Conservation (phyloP, 805 yeast genomes). For the Saturnispora hagleri region DNA sequence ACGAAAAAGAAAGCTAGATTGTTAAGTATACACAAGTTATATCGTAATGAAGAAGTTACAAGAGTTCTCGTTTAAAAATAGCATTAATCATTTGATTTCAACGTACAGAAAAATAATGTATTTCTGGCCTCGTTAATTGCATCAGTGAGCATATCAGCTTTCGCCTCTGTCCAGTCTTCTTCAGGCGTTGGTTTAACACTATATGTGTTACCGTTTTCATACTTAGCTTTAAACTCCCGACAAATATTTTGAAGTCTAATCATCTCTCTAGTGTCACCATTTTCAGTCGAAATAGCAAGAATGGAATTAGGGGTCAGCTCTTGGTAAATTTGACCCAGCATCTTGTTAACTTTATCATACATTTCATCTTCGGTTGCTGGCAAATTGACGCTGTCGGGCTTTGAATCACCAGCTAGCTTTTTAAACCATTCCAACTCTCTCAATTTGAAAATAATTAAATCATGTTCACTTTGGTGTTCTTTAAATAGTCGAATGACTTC, state of each 20-base stretch:
- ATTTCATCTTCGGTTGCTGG: conserved; percentile 12
- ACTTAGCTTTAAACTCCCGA: conserved; percentile 32
- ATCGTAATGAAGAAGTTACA: background rate
- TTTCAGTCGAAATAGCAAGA: conserved; percentile 52
- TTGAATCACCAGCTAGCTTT: conserved; percentile 18
- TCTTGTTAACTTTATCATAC: conserved; percentile 31
- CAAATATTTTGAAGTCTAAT: conserved; percentile 36
- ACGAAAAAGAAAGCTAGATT: background rate
- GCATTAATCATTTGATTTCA: conserved; percentile 11
- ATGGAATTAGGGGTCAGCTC: conserved; percentile 49
- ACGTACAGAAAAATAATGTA: conserved; percentile 48
- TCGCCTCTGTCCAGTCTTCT: conserved; percentile 40
- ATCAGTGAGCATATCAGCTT: conserved; percentile 36
- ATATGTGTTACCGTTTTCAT: conserved; percentile 33
- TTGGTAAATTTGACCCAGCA: conserved; percentile 41
- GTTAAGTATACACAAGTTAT: background rate
- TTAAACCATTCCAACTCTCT: conserved; percentile 47
- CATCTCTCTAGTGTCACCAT: conserved; percentile 49
- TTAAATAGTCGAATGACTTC: conserved; percentile 40
- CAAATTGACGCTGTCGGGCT: conserved; percentile 9
- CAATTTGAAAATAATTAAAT: conserved; percentile 46
- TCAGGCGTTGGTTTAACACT: conserved; percentile 17
- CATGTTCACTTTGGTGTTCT: conserved; percentile 30
- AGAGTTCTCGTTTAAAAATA: background rate
- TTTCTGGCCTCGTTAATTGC: conserved; percentile 47